Base-by-base conservation (phyloP, 495 filamentous ascomycete species). In the Neurospora sp. region DNA sequence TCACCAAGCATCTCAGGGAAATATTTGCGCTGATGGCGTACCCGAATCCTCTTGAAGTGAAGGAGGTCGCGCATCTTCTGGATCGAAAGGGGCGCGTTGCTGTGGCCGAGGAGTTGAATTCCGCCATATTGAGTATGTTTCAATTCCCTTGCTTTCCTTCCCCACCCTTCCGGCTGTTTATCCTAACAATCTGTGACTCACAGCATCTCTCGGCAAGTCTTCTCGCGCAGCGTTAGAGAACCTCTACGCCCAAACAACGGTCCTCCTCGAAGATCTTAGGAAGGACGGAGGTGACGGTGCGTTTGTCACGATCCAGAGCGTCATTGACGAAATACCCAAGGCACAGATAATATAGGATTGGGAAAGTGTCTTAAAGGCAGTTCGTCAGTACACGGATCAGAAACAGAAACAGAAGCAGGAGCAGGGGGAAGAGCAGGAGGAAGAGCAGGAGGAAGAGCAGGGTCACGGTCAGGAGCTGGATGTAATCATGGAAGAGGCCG, bases 81-180 rank as follows among this genome's bases (percentile, higher is more conserved):
- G 93, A 97, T 77, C 86, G 86, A 16, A 86, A 86, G 14, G 93
- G 92, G 3, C 84, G 96, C 71, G 89, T 91, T 40, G 86, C 89
- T 68, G 93, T 98, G 68, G 94, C 94, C 22, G 96, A 99, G 83
- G 94, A 97, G 82, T 82, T 99, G 74, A 98, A 98, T 80, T 92
- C 93, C 73, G 96, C 93, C 44, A 97, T 99, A 74, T 81, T 99
- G 70, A 91, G 95, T 98, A 86, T 77, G 88, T 84, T 70, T 71
- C 37, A 9, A 7, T 41, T 72, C 59, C 38, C 39, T 22, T 69
- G 20, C 48, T 69, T 53, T 71, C 22, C 18, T 40, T 20, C 22
- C 3, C 4, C 61, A 9, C 39, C 7, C 31, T 12, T 27, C 3
- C 37, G 69, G 37, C 39, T 61, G 68, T 59, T 41, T 41, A 53